Base-by-base conservation (phyloP, 1,284 basidiomycete species). In the Sporisorium sorghi region DNA sequence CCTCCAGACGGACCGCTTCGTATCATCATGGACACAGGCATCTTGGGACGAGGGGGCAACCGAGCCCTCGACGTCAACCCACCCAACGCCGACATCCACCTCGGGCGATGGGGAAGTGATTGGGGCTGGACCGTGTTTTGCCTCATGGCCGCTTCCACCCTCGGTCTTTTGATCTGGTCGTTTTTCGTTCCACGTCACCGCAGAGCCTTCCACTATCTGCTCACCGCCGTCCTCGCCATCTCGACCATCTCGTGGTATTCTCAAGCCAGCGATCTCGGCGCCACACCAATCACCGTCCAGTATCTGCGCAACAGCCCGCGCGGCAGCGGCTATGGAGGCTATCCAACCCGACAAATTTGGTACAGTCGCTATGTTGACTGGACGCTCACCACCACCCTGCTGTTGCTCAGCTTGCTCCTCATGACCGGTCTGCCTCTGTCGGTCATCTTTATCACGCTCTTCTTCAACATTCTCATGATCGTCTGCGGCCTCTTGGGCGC, bases 231-330 rank as follows among this genome's bases (percentile, higher is more conserved):
- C n/a, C 69, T 80, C 6, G 72, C 65, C 48, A 85, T 85, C 24
- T 84, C 84, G 17, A 79, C 78, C 39, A 63, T 83, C 52, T 79
- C 86, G 7, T 90, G 86, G 85, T 90, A 48, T 81, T 85, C 86
- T 14, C 88, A 90, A 87, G 89, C 90, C 0, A 88, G 88, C 21
- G 86, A 90, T 80, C 86, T 90, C 54, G 90, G 90, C 24, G 86
- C 85, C 48, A 87, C 89, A 0, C 85, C 88, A 35, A 82, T 89
- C 63, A 63, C 58, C 3, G 86, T 87, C 48, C 87, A 89, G 76
- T 90, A 88, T 78, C 70, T 80, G 12, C 63, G 46, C 42, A 85
- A 87, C 60, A 66, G 49, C 50, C 63, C 75, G 5, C 44, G 37
- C 15, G 66, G 64, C 14, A 33, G 56, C 40, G 50, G 55, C 19